Base-by-base conservation (phyloP, 352 stramenopile genomes). In the Thraustochytrium striatum region DNA sequence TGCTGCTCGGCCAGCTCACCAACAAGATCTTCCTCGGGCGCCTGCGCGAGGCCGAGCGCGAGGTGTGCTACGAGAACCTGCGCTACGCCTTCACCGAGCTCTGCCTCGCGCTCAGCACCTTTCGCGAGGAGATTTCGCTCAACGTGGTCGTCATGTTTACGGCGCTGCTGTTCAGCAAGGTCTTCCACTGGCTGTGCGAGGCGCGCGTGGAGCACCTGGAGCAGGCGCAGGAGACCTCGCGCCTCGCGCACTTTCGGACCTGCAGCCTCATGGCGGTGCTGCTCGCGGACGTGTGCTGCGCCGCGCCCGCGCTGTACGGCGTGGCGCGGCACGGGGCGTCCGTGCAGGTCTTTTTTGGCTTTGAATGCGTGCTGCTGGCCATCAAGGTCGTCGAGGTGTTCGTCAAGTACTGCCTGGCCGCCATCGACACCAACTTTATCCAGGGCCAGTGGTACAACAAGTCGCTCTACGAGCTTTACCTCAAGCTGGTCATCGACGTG, bases 21-120 rank as follows among this genome's bases (percentile, higher is more conserved):
- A 92, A 92, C 68, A 83, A 88, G 3, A 88, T 98, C 75, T 95
- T 98, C 43, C 83, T 91, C 41, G 88, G 88, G 36, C 82, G 72
- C 13, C 81, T 95, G 36, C 82, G 89, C 21, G 78, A 96, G 65
- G 89, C 82, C 36, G 88, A 93, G 84, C 80, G 87, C 3, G 87
- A 98, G 89, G 85, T 97, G 13, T 84, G 98, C 57, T 89, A 92
- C 50, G 95, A 99, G 73, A 97, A 98, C 84, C 92, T 97, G 50
- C 92, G 94, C 39, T 99, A 98, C 85, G 92, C 97, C 41, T 90
- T 99, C 72, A 98, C 94, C 3, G 96, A 99, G 88, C 99, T 95
- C 30, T 99, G 95, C 88, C 86, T 99, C 32, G 96, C 96, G n/a
- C 89, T 99, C 32, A 98, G 96, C 44, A 98, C 99, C 65, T 99